Evolutionary conservation across 2,329 filamentous ascomycete species (phyloP), one percentile per base, ranked within the genome.

Genomic region (Podosphaera fusca): DNA sequence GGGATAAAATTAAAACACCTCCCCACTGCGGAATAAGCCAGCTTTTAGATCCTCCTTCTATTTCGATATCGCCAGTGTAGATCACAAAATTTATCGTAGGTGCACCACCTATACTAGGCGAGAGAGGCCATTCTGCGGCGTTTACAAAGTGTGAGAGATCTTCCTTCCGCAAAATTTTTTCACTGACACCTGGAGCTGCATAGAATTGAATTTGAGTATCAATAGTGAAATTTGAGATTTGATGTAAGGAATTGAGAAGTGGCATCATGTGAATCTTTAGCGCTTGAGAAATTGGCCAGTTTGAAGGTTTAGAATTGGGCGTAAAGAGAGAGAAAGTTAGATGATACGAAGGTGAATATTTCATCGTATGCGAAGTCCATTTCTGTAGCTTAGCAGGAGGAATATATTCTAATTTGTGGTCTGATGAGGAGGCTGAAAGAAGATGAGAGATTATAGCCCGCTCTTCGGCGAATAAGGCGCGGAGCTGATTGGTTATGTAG

Each of bases 1-100:
- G 66, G 21, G 50, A 35, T 9, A 53, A 34, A 42, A 87, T 82
- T 56, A 78, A 75, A 2, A 86, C 79, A 7, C 82, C 82, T 42
- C 92, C 92, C 92, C 92, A 98, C 71, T 98, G 92, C 0, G 92
- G 92, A 50, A 98, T 84, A 61, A 95, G 76, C 90, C 90, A 96
- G 42, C 79, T 81, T 64, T 78, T 79, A 0, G 79, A 76, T 35
- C 65, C 66, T 4, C 72, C 71, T 56, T 71, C 69, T 2, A 71
- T 68, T 50, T 72, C 69, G 56, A 65, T 73, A 58, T 84, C 79
- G 58, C 86, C 81, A 6, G 94, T 81, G 65, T 92, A 98, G 34
- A 96, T 76, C 58, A 96, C 82, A 67, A 98, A 96, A 70, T 98
- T 96, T 66, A 98, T 82, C 0, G 92, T 98, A 0, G 92, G 92